phyloP scores from a whole-genome alignment of 192 early-diverging fungal genomes.

The Pecoramyces ruminantium region DNA sequence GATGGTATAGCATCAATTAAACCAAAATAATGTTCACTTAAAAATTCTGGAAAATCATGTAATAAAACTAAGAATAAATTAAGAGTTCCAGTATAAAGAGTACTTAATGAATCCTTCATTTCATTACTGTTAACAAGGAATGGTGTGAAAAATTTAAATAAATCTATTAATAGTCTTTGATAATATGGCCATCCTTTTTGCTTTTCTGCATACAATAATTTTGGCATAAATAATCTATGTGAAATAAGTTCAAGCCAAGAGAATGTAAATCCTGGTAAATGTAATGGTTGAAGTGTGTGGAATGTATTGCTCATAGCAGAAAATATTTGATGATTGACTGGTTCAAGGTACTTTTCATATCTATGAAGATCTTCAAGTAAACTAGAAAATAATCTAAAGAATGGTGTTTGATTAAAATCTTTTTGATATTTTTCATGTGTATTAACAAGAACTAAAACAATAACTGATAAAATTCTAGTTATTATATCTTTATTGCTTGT shows the following conservation, averaged over 20 bases:
- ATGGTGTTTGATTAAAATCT: slow-evolving; percentile 76
- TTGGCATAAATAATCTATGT: slow-evolving; percentile 83
- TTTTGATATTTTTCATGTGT: slow-evolving; percentile 61
- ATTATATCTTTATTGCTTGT: slow-evolving; percentile 10
- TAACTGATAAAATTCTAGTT: slow-evolving; percentile 76
- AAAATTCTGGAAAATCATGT: slow-evolving; percentile 96
- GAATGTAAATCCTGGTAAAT: slow-evolving; percentile 83
- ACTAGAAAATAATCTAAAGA: slow-evolving; percentile 73
- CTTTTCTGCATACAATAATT: slow-evolving; percentile 55
- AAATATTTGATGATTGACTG: slow-evolving; percentile 56
- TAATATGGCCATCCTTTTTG: slow-evolving; percentile 79
- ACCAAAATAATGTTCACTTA: slow-evolving; percentile 76
- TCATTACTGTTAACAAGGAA: slow-evolving; percentile 38
- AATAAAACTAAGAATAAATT: slow-evolving; percentile 78
- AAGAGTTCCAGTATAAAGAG: slow-evolving; percentile 76
- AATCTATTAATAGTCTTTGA: slow-evolving; percentile 63
- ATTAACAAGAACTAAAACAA: slow-evolving; percentile 65
- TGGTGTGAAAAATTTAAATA: slow-evolving; percentile 76
- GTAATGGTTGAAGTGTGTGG: slow-evolving; percentile 61
- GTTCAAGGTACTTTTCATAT: slow-evolving; percentile 39
- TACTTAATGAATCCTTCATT: slow-evolving; percentile 27
- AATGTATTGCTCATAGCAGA: slow-evolving; percentile 55
- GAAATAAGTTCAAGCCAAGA: slow-evolving; percentile 88
- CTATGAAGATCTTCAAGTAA: slow-evolving; percentile 60
- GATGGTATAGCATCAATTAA: slow-evolving; percentile 84